Base-by-base conservation (phyloP, 139 green algal species). In the Picochlorum sp. region DNA sequence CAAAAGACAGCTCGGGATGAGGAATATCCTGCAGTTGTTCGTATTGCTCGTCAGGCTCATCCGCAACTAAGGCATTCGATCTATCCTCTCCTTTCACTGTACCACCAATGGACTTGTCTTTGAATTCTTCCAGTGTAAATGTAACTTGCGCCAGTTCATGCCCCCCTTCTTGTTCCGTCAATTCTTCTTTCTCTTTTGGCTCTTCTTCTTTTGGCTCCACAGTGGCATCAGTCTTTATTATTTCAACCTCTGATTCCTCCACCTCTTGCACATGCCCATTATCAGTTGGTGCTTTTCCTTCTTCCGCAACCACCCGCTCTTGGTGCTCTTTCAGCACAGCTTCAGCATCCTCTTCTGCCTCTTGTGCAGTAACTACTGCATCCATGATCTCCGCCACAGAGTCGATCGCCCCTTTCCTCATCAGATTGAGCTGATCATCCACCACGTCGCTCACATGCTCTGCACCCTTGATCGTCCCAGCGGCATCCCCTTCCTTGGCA, bases 351-450 rank as follows among this genome's bases (percentile, higher is more conserved):
- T 10, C 7, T 22, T 18, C 52, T 28, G 52, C 52, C 24, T 44
- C 52, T 22, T 59, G 20, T 18, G 52, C 52, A 7, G 20, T 25
- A 57, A 47, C 31, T 57, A 33, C 51, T 10, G 36, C 63, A 67
- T 71, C 47, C 44, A 74, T 33, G 20, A 80, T 22, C 6, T 57
- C 65, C 5, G 68, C 50, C 7, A 61, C 56, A 9, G 58, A 50
- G 1, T 61, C 65, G 32, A 72, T 60, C n/a, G 59, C 56, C 47
- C 29, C 36, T 14, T 58, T 53, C 24, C 44, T 54, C 13, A 33
- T 36, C 33, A 79, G 61, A 40, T 49, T 44, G 8, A 70, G 60
- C 41, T 56, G 33, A 43, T 51, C 31, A 20, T 57, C 61, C 25
- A 65, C 66, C 41, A 33, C 16, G 16, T 33, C 28, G 28, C 29